These are phyloP conservation scores for Triangularia setosa DNA, from an alignment of 2,329 filamentous ascomycete genomes.

Conservation along the genomic window DNA sequence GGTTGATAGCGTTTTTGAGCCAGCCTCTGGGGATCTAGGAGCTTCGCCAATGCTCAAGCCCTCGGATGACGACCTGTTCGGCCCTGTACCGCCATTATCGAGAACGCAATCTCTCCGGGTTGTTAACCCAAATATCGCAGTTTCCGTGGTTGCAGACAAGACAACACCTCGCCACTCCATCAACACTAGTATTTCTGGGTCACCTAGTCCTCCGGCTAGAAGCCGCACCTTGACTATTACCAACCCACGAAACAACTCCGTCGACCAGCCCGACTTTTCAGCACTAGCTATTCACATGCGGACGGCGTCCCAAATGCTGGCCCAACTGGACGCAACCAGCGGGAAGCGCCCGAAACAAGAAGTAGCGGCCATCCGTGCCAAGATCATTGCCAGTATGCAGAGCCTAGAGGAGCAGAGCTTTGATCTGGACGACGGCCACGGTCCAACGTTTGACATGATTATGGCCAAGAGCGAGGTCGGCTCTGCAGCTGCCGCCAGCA, in stretches of 20 bases:
- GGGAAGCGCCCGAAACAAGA: conserved; percentile 76
- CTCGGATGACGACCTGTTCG: conserved; percentile 42
- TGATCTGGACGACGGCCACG: conserved; percentile 65
- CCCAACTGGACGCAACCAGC: conserved; percentile 74
- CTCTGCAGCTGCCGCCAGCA: conserved; percentile 32
- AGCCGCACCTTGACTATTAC: conserved; percentile 56
- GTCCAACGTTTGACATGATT: conserved; percentile 76
- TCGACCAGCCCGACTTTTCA: conserved; percentile 75
- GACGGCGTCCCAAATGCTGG: conserved; percentile 81
- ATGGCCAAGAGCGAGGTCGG: conserved; percentile 66
- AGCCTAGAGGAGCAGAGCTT: conserved; percentile 83
- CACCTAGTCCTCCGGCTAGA: conserved; percentile 54
- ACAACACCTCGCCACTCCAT: conserved; percentile 67
- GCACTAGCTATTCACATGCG: conserved; percentile 84
- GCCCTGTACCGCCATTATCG: conserved; percentile 29
- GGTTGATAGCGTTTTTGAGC: conserved; percentile 77
- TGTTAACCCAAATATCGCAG: conserved; percentile 58
- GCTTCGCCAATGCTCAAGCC: conserved; percentile 66
- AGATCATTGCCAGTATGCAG: conserved; percentile 89
- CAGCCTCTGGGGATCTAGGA: conserved; percentile 72
- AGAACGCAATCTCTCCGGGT: conserved; percentile 46
- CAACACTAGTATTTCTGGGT: conserved; percentile 55
- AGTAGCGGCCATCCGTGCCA: conserved; percentile 77
- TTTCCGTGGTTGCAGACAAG: conserved; percentile 57
- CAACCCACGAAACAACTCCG: conserved; percentile 49